These are phyloP conservation scores for Encephalitozoon hellem DNA, from an alignment of 371 early-diverging fungal genomes.

Conservation along the genomic window DNA sequence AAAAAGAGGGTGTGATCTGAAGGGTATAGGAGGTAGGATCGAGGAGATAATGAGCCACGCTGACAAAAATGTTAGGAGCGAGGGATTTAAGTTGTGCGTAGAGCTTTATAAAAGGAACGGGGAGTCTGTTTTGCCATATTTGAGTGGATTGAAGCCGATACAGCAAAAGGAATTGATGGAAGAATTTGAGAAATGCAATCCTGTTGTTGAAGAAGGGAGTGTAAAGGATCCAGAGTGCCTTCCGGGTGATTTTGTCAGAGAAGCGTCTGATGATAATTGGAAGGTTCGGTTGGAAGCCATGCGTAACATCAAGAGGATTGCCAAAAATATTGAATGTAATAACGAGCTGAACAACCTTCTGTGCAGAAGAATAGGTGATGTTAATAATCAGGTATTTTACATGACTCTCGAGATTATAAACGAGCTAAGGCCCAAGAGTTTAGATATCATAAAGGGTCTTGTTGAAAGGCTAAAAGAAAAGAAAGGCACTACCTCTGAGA, in stretches of 20 bases:
- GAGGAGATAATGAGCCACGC: constrained; percentile 4
- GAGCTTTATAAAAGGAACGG: constrained; percentile 32
- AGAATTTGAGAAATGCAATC: not conserved
- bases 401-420: not conserved
- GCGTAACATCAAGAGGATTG: not conserved
- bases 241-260: not conserved
- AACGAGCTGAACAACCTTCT: not conserved
- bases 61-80: constrained; percentile 24
- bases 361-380: constrained; percentile 7
- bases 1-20: not conserved
- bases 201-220: not conserved
- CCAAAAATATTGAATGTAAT: not conserved
- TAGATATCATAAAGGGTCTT: constrained; percentile 4
- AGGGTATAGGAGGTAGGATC: not conserved
- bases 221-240: not conserved
- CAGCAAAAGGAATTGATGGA: constrained; percentile 44
- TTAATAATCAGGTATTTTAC: constrained; percentile 37
- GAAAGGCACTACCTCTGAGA: constrained; percentile 13
- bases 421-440: not conserved
- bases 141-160: constrained; percentile 44
- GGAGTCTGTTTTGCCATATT: constrained; percentile 20
- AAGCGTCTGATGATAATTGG: constrained; percentile 20
- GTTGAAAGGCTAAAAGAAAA: constrained; percentile 43
- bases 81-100: constrained; percentile 13
- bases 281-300: constrained; percentile 27